These are phyloP conservation scores for Candida gigantensis DNA, from an alignment of 1,139 yeast species.

Conservation along the genomic window DNA sequence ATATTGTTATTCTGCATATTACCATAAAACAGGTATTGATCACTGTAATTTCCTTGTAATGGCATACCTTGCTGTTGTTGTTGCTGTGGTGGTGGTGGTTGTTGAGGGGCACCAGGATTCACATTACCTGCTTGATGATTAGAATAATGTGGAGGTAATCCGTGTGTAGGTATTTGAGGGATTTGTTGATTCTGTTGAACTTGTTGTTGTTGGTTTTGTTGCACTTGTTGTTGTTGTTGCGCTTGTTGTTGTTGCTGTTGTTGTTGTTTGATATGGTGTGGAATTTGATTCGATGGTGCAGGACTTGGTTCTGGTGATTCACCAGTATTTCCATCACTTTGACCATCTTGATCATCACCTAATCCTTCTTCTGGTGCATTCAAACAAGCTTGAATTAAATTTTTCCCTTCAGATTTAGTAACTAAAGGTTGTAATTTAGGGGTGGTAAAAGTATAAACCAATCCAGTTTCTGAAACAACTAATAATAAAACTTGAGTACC, in stretches of 20 bases:
- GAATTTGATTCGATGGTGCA: conserved; percentile 25
- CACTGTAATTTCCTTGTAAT: conserved; percentile 27
- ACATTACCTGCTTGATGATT: conserved; percentile 33
- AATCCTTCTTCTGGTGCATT: conserved; percentile 82
- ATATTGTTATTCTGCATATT: conserved; percentile 52
- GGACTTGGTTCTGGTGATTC: conserved; percentile 46
- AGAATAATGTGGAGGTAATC: conserved; percentile 12
- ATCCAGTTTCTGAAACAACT: conserved; percentile 96
- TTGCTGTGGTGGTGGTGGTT: conserved; percentile 6
- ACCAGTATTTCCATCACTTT: conserved; percentile 52
- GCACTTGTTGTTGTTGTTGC: conserved; percentile 33
- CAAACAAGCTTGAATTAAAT: conserved; percentile 92
- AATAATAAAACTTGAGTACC: conserved; percentile 94
- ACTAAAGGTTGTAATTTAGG: conserved; percentile 97
- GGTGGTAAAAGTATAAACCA: conserved; percentile 97
- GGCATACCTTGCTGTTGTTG: conserved; percentile 14
- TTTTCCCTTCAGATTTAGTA: conserved; percentile 95
- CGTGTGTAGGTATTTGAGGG: conserved; percentile 25
- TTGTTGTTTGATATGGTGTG: conserved; percentile 22
- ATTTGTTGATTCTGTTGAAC: conserved; percentile 43
- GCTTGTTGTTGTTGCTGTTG: no score
- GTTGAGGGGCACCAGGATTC: conserved; percentile 6
- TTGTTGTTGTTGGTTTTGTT: conserved; percentile 34
- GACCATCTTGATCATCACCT: conserved; percentile 65
- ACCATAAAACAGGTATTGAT: conserved; percentile 60